These are phyloP conservation scores for Penicillium sp. DNA, from an alignment of 2,329 filamentous ascomycete genomes.

Conservation along the genomic window DNA sequence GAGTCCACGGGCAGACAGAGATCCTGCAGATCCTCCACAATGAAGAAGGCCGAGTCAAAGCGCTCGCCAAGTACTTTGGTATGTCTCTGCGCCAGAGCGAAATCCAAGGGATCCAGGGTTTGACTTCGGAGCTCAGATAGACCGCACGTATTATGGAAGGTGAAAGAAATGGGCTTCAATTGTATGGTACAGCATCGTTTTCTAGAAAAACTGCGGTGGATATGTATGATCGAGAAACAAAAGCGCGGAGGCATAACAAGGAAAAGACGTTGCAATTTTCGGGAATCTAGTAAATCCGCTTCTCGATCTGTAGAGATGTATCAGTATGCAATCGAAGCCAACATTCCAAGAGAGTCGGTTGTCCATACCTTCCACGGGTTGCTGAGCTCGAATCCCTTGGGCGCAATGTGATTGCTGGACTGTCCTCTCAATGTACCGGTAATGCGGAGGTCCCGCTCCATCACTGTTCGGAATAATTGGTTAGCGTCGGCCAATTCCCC, in stretches of 20 bases:
- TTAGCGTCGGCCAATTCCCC: constrained; percentile 11
- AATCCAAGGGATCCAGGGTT: constrained; percentile 51
- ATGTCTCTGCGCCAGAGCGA: constrained; percentile 55
- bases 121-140: constrained; percentile 48
- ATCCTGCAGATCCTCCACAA: constrained; percentile 49
- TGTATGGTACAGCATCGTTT: constrained; percentile 25
- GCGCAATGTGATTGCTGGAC: constrained; percentile 59
- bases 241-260: constrained; percentile 22
- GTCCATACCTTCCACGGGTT: constrained; percentile 64
- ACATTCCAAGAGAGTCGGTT: neutral
- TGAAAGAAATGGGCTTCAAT: constrained; percentile 1
- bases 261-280: constrained; percentile 23
- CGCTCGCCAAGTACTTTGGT: constrained; percentile 54
- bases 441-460: constrained; percentile 64
- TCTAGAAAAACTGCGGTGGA: constrained; percentile 25
- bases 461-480: constrained; percentile 53
- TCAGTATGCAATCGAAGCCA: constrained; percentile 18
- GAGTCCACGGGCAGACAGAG: constrained; percentile 52
- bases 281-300: constrained; percentile 38
- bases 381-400: constrained; percentile 65
- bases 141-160: neutral
- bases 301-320: constrained; percentile 36
- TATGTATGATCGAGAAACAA: constrained; percentile 26
- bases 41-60: constrained; percentile 57
- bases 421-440: constrained; percentile 64